Evolutionary conservation across 345 rosid species (phyloP).

Genomic region (Eucalyptus urophylla): DNA sequence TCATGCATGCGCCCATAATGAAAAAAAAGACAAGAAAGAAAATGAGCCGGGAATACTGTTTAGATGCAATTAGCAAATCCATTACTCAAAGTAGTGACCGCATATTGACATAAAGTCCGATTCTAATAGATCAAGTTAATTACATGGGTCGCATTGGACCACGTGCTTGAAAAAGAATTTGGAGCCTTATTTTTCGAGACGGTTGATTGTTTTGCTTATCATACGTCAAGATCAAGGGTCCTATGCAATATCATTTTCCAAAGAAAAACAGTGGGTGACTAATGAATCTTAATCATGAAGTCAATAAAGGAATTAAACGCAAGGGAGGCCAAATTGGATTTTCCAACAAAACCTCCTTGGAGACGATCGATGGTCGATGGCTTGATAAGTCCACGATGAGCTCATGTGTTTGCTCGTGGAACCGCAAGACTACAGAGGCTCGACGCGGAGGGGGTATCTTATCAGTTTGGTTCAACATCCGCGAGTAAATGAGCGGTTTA

Average conservation of each 20-base stretch:
- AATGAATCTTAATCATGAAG: neutral
- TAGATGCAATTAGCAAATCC: neutral
- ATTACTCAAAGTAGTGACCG: neutral
- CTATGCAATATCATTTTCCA: neutral
- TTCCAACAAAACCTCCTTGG: neutral
- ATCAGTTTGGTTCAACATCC: constrained; percentile 15
- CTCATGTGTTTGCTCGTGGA: constrained; percentile 31
- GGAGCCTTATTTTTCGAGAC: neutral
- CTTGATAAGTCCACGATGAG: constrained; percentile 33
- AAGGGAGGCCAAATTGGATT: neutral
- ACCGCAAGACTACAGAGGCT: constrained; percentile 48
- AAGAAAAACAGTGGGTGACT: neutral
- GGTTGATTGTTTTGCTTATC: neutral
- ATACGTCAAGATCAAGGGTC: neutral
- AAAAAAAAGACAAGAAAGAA: neutral
- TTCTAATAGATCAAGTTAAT: neutral
- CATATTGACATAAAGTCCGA: neutral
- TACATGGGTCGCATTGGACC: neutral
- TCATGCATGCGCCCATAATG: neutral
- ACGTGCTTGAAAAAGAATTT: neutral
- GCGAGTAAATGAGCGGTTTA: constrained; percentile 32
- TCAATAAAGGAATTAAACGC: neutral
- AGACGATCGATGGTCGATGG: neutral
- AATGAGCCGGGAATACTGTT: neutral
- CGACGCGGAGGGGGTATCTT: constrained; percentile 14